These are phyloP conservation scores for Cryptosporidium andersoni DNA, from an alignment of 169 alveolate genomes.

Conservation along the genomic window DNA sequence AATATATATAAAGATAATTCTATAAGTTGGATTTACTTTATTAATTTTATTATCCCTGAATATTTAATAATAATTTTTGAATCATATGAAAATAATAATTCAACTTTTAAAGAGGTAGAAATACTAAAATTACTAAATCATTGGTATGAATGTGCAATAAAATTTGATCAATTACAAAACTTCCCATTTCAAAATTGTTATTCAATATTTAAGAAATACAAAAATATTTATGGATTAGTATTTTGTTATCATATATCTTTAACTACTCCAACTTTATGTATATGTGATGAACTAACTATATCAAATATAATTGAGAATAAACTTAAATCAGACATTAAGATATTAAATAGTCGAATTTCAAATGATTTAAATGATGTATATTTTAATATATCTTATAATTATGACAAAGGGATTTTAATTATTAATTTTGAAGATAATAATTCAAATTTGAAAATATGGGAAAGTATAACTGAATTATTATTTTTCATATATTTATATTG, in stretches of 20 bases:
- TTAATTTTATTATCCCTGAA: slow-evolving; percentile 18
- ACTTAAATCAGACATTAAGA: neutral
- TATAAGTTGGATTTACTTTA: slow-evolving; percentile 29
- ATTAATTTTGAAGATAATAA: neutral
- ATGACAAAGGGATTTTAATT: slow-evolving; percentile 2
- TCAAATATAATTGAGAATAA: neutral
- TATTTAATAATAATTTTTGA: slow-evolving; percentile 7
- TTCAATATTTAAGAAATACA: neutral
- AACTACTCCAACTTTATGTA: slow-evolving; percentile 11
- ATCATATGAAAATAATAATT: slow-evolving; percentile 1
- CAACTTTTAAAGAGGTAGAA: neutral
- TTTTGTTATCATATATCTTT: slow-evolving; percentile 38
- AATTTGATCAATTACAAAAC: slow-evolving; percentile 4
- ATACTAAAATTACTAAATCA: neutral
- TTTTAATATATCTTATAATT: neutral
- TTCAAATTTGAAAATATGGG: neutral
- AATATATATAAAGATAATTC: neutral
- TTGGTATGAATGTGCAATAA: slow-evolving; percentile 38
- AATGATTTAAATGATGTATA: neutral
- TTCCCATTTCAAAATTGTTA: slow-evolving; percentile 15
- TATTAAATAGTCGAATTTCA: neutral
- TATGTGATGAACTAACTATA: neutral
- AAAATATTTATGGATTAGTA: slow-evolving; percentile 25
- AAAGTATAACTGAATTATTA: slow-evolving; percentile 23
- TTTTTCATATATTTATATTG: slow-evolving; percentile 29